Evolutionary conservation across 1,284 basidiomycete genomes (phyloP).

Genomic region (Ustilago bromivora): DNA sequence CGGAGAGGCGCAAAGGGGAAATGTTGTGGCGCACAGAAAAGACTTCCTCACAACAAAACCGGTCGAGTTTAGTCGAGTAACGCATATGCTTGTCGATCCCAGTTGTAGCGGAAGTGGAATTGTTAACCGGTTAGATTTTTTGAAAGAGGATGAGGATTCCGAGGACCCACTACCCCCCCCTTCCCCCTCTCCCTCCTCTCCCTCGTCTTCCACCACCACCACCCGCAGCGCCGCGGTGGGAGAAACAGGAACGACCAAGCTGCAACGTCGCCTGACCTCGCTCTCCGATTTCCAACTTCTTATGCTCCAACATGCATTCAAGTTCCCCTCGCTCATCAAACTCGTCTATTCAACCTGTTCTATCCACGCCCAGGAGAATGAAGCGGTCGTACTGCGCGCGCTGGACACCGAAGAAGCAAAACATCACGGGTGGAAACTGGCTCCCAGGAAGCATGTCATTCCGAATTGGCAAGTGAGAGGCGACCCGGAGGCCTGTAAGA

Average conservation of each 20-base stretch:
- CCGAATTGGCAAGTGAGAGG: conserved; percentile 62
- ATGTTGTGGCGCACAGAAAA: conserved; percentile 39
- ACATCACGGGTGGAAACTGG: conserved; percentile 52
- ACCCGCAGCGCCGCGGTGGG: neutral
- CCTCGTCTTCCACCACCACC: neutral
- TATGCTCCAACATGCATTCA: conserved; percentile 95
- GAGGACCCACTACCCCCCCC: conserved; percentile 15
- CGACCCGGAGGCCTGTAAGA: conserved; percentile 27
- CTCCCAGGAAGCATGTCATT: conserved; percentile 43
- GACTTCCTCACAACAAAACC: conserved; percentile 61
- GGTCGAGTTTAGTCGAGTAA: conserved; percentile 26
- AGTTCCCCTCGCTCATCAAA: conserved; percentile 77
- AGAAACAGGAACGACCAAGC: conserved; percentile 10
- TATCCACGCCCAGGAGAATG: conserved; percentile 90
- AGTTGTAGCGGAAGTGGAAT: conserved; percentile 65
- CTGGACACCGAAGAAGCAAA: conserved; percentile 49
- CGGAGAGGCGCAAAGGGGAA: conserved; percentile 8
- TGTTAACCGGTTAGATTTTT: conserved; percentile 63
- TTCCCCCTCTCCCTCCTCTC: neutral
- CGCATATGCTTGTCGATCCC: conserved; percentile 66
- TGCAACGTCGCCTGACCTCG: conserved; percentile 25
- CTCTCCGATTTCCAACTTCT: conserved; percentile 76
- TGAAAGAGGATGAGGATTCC: conserved; percentile 49
- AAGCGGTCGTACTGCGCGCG: conserved; percentile 77
- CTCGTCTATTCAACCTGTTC: conserved; percentile 98